Evolutionary conservation across 2,329 filamentous ascomycete genomes (phyloP), one percentile per base, ranked within the genome.

Genomic region (Zasmidium angulare): DNA sequence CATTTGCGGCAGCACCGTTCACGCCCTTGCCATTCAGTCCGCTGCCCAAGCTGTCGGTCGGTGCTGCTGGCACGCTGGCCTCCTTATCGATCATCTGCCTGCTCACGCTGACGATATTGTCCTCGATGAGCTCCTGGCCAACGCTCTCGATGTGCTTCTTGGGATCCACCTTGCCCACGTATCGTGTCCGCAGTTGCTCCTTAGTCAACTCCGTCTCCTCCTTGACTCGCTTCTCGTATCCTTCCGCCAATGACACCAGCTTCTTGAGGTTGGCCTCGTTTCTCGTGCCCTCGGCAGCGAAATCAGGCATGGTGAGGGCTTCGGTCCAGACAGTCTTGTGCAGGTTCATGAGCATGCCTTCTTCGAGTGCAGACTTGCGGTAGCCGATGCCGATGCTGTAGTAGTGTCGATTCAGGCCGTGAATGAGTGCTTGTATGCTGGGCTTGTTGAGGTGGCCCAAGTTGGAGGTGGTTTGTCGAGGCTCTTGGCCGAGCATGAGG

Each of bases 281-380:
- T 75, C 89, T 86, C 65, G 87, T 82, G 57, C 88, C 91, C 74
- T 98, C 93, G 58, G 86, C 81, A 66, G 88, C 85, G 83, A 99
- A 99, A 77, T 98, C 93, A 62, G 93, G 90, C 92, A 99, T 98
- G 75, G 96, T 87, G 66, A 99, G 78, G 3, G 93, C 95, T 77
- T 99, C 95, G 0, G 96, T 99, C 95, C 95, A 99, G 48, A 97
- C 93, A 69, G 98, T 95, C 83, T 99, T 99, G 84, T 99, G 95
- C 66, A 99, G 81, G 75, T 99, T 99, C 96, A 99, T 99, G 71
- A 99, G 79, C 95, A 99, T 99, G 78, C 96, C 98, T 82, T 99
- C 96, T 76, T 99, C 95, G 53, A 99, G 82, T 19, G 71, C 93
- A 0, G 93, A 96, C 82, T 99, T 99, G 74, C 93, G 85, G 79